Conservation (phyloP, 1,139 yeast genomes). For the Zhuliangozyma blackwelliae region DNA sequence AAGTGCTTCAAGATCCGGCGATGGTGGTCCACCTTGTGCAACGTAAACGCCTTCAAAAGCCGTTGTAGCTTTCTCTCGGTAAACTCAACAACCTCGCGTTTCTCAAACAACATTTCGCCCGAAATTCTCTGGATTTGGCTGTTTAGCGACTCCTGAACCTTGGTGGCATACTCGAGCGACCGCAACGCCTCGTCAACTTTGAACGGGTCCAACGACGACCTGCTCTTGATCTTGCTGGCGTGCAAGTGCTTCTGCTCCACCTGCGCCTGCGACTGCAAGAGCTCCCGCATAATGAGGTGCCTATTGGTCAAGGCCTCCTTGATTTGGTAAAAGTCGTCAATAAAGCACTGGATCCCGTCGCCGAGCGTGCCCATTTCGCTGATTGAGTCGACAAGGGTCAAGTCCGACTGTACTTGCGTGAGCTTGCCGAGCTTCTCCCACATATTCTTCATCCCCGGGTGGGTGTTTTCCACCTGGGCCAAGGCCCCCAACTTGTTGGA, state of each 20-base stretch:
- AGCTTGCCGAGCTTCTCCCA: constrained; percentile 78
- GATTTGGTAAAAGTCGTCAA: constrained; percentile 77
- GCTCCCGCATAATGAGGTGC: constrained; percentile 86
- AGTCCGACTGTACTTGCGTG: constrained; percentile 67
- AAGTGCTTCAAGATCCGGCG: constrained; percentile 73
- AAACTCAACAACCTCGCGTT: constrained; percentile 50
- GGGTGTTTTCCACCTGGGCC: constrained; percentile 48
- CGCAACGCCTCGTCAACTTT: constrained; percentile 89
- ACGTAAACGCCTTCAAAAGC: constrained; percentile 56
- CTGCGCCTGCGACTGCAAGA: constrained; percentile 70
- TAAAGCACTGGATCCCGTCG: constrained; percentile 64
- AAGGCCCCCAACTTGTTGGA: constrained; percentile 53
- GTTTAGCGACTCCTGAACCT: constrained; percentile 68
- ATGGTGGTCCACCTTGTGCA: constrained; percentile 80
- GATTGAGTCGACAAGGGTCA: constrained; percentile 68
- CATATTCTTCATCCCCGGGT: constrained; percentile 71
- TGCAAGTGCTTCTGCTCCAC: constrained; percentile 67
- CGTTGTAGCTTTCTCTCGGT: constrained; percentile 53
- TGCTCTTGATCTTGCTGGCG: constrained; percentile 72
- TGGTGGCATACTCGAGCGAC: constrained; percentile 75
- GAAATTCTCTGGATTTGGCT: constrained; percentile 78
- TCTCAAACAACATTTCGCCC: constrained; percentile 78
- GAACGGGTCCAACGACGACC: constrained; percentile 74
- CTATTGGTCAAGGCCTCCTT: constrained; percentile 92
- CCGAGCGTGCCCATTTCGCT: constrained; percentile 73